Conservation (phyloP, 257 asterid species). For the Leptodermis oblonga region DNA sequence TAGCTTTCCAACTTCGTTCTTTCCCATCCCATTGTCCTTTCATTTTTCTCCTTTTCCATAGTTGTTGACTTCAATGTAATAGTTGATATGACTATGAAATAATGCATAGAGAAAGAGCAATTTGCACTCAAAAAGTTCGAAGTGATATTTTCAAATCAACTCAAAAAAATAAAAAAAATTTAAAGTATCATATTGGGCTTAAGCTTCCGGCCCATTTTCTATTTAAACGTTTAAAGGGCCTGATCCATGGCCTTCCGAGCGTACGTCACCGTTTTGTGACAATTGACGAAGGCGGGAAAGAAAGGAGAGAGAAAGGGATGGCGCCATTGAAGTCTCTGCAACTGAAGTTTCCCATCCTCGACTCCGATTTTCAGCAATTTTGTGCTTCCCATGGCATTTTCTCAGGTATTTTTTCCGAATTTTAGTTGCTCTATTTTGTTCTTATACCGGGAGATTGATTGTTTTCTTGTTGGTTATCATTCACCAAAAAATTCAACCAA, state of each 20-base stretch:
- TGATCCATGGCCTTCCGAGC: not conserved
- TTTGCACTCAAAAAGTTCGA: too few species aligned
- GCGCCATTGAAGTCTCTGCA: constrained; percentile 55
- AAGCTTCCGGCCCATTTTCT: not conserved
- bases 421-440: not conserved
- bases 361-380: constrained; percentile 52
- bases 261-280: not conserved
- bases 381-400: constrained; percentile 68
- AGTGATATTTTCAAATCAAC: too few species aligned
- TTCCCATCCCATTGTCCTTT: too few species aligned
- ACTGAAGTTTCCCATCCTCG: constrained; percentile 51
- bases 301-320: too few species aligned
- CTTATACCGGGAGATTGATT: not conserved
- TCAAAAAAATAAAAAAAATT: too few species aligned
- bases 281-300: not conserved
- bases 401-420: constrained; percentile 40
- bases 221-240: too few species aligned
- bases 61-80: too few species aligned
- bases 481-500: too few species aligned
- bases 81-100: too few species aligned
- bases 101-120: too few species aligned
- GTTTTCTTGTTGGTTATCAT: not conserved
- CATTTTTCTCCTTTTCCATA: too few species aligned
- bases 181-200: not conserved
- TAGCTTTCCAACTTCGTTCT: too few species aligned